Percentiles rank a stretch among this genome's conserved stretches.
phyloP scores from a whole-genome alignment of 345 rosid genomes.

The Eucalyptus lansdowneana region DNA sequence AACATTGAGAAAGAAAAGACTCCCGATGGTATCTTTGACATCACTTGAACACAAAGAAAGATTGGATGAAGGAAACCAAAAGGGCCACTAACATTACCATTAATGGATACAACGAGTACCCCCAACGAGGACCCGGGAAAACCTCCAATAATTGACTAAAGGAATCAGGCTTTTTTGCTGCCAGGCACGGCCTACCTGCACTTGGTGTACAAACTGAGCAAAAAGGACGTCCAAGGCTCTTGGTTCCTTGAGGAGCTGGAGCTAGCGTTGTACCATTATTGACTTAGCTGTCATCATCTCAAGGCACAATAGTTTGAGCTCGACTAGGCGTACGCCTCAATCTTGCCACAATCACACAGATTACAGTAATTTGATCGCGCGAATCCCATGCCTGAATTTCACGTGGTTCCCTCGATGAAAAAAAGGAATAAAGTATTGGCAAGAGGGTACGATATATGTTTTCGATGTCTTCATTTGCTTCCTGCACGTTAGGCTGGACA shows the following conservation, averaged over 20 bases:
- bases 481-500: neutral
- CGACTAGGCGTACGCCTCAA: neutral
- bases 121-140: neutral
- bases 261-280: neutral
- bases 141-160: neutral
- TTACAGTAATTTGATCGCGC: neutral
- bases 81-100: neutral
- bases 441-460: neutral
- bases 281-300: neutral
- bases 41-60: neutral
- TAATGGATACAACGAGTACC: neutral
- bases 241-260: neutral
- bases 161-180: neutral
- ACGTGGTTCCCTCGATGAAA: neutral
- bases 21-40: neutral
- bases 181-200: neutral
- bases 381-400: neutral
- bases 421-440: neutral
- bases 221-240: neutral
- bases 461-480: neutral
- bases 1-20: neutral
- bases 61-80: neutral
- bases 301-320: neutral
- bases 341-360: neutral
- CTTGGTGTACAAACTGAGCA: neutral